Evolutionary conservation across 2,329 filamentous ascomycete genomes (phyloP).

Genomic region (Coniosporium tulheliwenetii): DNA sequence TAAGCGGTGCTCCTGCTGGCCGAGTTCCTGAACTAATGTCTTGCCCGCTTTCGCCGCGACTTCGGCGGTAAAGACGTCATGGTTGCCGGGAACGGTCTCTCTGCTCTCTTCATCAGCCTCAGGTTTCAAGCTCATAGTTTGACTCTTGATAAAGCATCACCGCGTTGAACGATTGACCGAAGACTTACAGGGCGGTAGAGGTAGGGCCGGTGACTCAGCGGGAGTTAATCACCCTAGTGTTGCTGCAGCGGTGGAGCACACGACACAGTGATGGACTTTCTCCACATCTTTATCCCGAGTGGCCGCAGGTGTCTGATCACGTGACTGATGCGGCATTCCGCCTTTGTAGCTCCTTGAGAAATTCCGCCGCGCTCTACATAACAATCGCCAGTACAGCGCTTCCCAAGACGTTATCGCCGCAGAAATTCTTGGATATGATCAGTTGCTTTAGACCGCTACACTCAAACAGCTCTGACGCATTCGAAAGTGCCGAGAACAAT

Average conservation of each 20-base stretch:
- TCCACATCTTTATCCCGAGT: no score
- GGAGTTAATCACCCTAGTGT: neutral
- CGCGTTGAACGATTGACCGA: neutral
- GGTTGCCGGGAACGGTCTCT: slow-evolving; percentile 1
- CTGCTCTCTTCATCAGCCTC: neutral
- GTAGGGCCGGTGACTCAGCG: no score
- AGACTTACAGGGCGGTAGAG: neutral
- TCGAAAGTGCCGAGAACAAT: neutral
- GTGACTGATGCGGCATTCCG: no score
- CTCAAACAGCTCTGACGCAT: slow-evolving; percentile 15
- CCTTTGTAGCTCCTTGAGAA: slow-evolving; percentile 4
- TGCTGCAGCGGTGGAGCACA: neutral
- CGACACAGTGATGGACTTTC: neutral
- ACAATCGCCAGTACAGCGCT: slow-evolving; percentile 28
- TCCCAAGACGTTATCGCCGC: slow-evolving; percentile 22
- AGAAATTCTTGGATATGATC: slow-evolving; percentile 28
- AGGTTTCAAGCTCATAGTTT: slow-evolving; percentile 2
- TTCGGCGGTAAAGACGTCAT: slow-evolving; percentile 2
- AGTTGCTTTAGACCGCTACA: slow-evolving; percentile 17
- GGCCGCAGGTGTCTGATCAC: no score
- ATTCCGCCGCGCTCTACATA: slow-evolving; percentile 21
- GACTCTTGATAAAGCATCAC: neutral
- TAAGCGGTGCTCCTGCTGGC: neutral
- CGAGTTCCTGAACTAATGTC: slow-evolving; percentile 4
- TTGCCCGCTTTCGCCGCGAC: neutral